Conservation (phyloP, 805 yeast species). For the Monosporozyma aquatica region DNA sequence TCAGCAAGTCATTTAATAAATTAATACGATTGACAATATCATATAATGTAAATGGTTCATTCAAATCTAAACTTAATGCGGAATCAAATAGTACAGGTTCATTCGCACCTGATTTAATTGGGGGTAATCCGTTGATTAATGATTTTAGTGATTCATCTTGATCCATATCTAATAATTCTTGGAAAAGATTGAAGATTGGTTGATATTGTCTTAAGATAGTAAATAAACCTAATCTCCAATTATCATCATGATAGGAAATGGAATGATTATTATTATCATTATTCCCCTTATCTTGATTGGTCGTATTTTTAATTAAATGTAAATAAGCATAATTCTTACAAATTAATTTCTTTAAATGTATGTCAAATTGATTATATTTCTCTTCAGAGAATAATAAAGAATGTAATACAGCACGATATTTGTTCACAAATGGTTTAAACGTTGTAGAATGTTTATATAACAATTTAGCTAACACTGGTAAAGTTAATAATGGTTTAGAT, state of each 20-base stretch:
- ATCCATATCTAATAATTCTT: slow-evolving; percentile 46
- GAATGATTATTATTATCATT: slow-evolving; percentile 29
- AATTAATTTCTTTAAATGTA: slow-evolving; percentile 33
- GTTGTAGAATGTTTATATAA: slow-evolving; percentile 61
- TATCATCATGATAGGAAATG: slow-evolving; percentile 32
- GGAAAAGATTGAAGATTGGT: slow-evolving; percentile 47
- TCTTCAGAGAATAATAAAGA: slow-evolving; percentile 25
- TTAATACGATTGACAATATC: slow-evolving; percentile 44
- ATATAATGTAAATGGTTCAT: slow-evolving; percentile 42
- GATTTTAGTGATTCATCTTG: slow-evolving; percentile 44
- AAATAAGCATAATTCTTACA: slow-evolving; percentile 45
- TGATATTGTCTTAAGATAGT: slow-evolving; percentile 44
- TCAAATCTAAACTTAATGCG: slow-evolving; percentile 49
- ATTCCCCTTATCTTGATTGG: slow-evolving; percentile 27
- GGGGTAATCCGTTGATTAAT: slow-evolving; percentile 36
- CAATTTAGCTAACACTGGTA: slow-evolving; percentile 36
- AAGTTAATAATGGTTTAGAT: slow-evolving; percentile 30
- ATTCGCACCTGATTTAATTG: not conserved
- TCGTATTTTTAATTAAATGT: slow-evolving; percentile 46
- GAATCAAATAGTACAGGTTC: slow-evolving; percentile 32
- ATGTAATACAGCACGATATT: slow-evolving; percentile 41
- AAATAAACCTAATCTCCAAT: slow-evolving; percentile 41
- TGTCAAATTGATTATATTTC: slow-evolving; percentile 34
- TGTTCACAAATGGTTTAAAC: slow-evolving; percentile 68
- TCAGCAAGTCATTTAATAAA: slow-evolving; percentile 38